A percentile compares a stretch with the other conserved stretches of the same genome.
phyloP scores from a whole-genome alignment of 495 filamentous ascomycete genomes.

The Tetracladium marchalianum region DNA sequence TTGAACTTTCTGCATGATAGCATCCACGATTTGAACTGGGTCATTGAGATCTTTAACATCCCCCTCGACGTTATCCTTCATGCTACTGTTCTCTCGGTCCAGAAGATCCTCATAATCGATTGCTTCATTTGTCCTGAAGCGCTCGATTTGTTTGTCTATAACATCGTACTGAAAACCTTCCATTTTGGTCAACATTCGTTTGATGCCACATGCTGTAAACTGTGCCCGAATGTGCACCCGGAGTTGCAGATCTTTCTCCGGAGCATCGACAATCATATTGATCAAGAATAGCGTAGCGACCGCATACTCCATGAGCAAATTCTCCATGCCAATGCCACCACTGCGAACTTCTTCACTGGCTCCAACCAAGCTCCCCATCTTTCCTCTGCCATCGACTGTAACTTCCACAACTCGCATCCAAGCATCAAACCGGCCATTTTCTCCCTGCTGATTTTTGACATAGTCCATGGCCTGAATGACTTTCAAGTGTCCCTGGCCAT shows the following conservation, averaged over 20 bases:
- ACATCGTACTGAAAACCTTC: conserved; percentile 96
- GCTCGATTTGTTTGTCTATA: conserved; percentile 96
- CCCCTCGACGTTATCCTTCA: conserved; percentile 81
- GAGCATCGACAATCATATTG: conserved; percentile 93
- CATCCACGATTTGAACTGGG: conserved; percentile 85
- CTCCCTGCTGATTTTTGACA: conserved; percentile 79
- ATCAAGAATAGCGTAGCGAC: conserved; percentile 90
- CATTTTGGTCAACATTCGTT: conserved; percentile 92
- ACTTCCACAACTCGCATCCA: conserved; percentile 99
- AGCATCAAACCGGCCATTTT: conserved; percentile 93
- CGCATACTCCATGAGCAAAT: conserved; percentile 97
- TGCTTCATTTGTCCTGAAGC: conserved; percentile 85
- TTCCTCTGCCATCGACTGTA: conserved; percentile 90
- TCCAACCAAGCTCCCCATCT: conserved; percentile 96
- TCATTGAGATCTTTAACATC: conserved; percentile 93
- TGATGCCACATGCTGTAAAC: conserved; percentile 93
- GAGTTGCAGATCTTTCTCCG: conserved; percentile 78
- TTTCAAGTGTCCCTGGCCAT: conserved; percentile 88
- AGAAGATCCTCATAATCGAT: conserved; percentile 98
- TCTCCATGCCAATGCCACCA: conserved; percentile 98
- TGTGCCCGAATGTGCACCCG: conserved; percentile 92
- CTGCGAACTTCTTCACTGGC: conserved; percentile 95
- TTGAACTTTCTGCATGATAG: conserved; percentile 78
- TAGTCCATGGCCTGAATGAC: conserved; percentile 89
- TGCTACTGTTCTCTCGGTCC: conserved; percentile 80